Evolutionary conservation across 1,139 yeast genomes (phyloP).

Genomic region (Ogataea hybrid): DNA sequence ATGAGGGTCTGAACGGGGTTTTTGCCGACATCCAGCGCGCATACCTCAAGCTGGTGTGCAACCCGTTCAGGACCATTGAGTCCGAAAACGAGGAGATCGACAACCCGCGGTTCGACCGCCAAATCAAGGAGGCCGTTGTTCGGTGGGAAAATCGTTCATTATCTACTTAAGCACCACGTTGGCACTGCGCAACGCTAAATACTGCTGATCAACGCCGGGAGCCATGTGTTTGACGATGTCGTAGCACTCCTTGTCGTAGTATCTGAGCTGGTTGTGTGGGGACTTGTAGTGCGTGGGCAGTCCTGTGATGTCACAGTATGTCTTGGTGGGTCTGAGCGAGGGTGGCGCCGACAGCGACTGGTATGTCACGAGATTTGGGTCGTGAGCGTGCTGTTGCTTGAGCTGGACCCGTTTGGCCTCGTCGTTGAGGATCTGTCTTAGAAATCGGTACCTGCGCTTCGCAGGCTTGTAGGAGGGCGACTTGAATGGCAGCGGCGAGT

Average conservation of each 20-base stretch:
- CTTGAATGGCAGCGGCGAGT: constrained; percentile 53
- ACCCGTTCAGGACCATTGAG: constrained; percentile 48
- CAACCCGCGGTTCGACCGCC: constrained; percentile 40
- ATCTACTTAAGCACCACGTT: constrained; percentile 68
- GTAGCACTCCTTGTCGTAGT: constrained; percentile 81
- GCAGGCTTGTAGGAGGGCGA: constrained; percentile 49
- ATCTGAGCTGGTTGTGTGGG: constrained; percentile 75
- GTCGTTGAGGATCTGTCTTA: constrained; percentile 72
- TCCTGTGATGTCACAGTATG: constrained; percentile 94
- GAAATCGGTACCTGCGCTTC: constrained; percentile 68
- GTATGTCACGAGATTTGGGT: constrained; percentile 53
- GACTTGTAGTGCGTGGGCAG: constrained; percentile 73
- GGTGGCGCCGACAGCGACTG: constrained; percentile 83
- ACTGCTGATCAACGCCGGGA: constrained; percentile 93
- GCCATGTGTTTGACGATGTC: constrained; percentile 76
- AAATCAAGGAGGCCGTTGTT: constrained; percentile 37
- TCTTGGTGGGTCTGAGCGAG: constrained; percentile 72
- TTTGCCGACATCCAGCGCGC: constrained; percentile 46
- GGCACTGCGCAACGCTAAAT: constrained; percentile 83
- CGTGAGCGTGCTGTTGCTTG: constrained; percentile 29
- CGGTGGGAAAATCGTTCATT: constrained; percentile 32
- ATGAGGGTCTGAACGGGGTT: constrained; percentile 28
- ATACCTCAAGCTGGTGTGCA: constrained; percentile 51
- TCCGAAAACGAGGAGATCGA: constrained; percentile 30
- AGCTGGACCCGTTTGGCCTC: constrained; percentile 62